phyloP scores from a whole-genome alignment of 2,329 filamentous ascomycete species.

The Talaromyces sp. region DNA sequence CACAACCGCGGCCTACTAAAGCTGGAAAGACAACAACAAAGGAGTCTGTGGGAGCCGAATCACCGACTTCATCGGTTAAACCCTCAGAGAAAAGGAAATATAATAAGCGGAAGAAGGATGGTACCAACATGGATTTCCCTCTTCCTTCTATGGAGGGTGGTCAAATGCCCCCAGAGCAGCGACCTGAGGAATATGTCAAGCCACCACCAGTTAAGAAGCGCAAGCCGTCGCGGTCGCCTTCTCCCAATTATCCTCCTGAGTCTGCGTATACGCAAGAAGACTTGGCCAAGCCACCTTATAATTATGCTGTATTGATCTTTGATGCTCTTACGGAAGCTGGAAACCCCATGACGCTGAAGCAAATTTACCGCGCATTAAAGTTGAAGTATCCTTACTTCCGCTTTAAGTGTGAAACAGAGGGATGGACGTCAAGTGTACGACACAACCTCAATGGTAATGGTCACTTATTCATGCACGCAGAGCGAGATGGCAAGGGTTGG shows the following conservation, averaged over 20 bases:
- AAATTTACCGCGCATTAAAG: conserved; percentile 67
- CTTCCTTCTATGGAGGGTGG: conserved; percentile 47
- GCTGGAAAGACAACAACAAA: conserved; percentile 34
- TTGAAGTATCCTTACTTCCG: conserved; percentile 63
- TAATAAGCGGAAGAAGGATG: conserved; percentile 52
- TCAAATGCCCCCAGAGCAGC: conserved; percentile 40
- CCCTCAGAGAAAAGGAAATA: conserved; percentile 51
- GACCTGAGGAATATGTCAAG: conserved; percentile 46
- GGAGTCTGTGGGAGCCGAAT: conserved; percentile 40
- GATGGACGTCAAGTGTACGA: conserved; percentile 69
- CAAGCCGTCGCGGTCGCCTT: conserved; percentile 61
- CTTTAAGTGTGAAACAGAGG: conserved; percentile 65
- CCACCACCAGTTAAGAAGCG: conserved; percentile 51
- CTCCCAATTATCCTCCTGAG: conserved; percentile 62
- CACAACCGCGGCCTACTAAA: conserved; percentile 28
- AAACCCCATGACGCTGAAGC: conserved; percentile 64
- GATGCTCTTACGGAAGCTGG: conserved; percentile 62
- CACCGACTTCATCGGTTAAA: conserved; percentile 36
- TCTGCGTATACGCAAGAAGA: conserved; percentile 65
- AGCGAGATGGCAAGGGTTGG: conserved; percentile 65
- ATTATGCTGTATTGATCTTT: conserved; percentile 66
- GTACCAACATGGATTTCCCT: conserved; percentile 44
- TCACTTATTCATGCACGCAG: conserved; percentile 62
- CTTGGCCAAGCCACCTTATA: conserved; percentile 62
- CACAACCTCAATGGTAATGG: conserved; percentile 64